Evolutionary conservation across 2,329 filamentous ascomycete species (phyloP).

Genomic region (Beauveria asiatica): DNA sequence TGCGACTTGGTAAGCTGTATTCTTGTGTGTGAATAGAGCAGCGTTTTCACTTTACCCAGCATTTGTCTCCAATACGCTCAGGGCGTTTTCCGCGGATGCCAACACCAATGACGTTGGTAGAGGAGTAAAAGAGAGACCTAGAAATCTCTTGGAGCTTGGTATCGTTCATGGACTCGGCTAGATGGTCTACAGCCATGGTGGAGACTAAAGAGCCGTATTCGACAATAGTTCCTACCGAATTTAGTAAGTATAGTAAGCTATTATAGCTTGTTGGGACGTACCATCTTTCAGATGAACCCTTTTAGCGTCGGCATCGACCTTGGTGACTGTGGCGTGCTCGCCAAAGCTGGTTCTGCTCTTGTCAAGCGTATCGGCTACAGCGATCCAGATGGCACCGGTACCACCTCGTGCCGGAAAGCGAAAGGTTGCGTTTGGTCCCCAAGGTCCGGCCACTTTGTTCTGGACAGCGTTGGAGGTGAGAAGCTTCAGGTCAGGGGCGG

Average conservation of each 20-base stretch:
- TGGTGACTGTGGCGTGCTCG: conserved; percentile 64
- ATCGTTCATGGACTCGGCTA: conserved; percentile 76
- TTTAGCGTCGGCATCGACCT: conserved; percentile 73
- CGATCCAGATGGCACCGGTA: conserved; percentile 93
- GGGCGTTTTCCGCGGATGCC: conserved; percentile 86
- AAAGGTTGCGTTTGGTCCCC: conserved; percentile 92
- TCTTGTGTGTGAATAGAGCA: conserved; percentile 16
- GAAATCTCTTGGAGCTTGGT: conserved; percentile 71
- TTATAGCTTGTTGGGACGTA: neutral
- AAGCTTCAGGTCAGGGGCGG: conserved; percentile 79
- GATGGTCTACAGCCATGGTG: conserved; percentile 81
- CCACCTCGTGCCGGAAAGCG: conserved; percentile 84
- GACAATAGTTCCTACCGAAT: conserved; percentile 50
- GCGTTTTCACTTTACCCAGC: conserved; percentile 57
- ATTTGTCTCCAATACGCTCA: conserved; percentile 97
- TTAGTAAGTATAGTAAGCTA: no score
- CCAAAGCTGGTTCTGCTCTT: conserved; percentile 78
- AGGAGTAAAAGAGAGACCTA: conserved; percentile 93
- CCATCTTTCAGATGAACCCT: conserved; percentile 68
- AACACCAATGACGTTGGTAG: conserved; percentile 93
- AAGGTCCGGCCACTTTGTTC: conserved; percentile 82
- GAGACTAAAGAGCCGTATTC: conserved; percentile 78
- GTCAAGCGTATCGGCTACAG: conserved; percentile 77
- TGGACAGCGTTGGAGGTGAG: conserved; percentile 83
- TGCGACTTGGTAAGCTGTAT: neutral